Evolutionary conservation across 306 rosid species (phyloP).

Genomic region (Delonix regia): DNA sequence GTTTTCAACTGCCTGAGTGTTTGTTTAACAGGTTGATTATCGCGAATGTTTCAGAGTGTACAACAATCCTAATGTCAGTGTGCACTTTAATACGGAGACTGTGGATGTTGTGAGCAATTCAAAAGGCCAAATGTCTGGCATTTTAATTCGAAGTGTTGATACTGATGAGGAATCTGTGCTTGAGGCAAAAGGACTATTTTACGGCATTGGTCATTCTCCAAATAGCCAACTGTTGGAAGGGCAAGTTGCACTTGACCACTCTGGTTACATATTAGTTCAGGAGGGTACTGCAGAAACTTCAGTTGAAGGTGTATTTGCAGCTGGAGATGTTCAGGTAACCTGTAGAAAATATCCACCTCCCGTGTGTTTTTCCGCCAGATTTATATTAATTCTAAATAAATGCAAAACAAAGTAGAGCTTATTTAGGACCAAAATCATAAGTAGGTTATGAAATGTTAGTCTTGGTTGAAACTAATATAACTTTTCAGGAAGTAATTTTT

Average conservation of each 20-base stretch:
- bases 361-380: not conserved
- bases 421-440: not conserved
- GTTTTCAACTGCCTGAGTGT: conserved; percentile 96
- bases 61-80: conserved; percentile 86
- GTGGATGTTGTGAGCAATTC: conserved; percentile 86
- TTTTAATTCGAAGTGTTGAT: conserved; percentile 69
- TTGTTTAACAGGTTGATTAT: conserved; percentile 99
- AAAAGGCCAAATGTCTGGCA: conserved; percentile 93
- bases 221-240: conserved; percentile 83
- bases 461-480: conserved; percentile 15
- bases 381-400: not conserved
- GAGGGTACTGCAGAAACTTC: conserved; percentile 83
- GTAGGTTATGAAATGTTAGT: not conserved
- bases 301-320: conserved; percentile 89
- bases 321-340: conserved; percentile 96
- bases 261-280: conserved; percentile 75
- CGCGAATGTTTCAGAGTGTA: conserved; percentile 99
- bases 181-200: conserved; percentile 89
- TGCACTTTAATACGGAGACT: conserved; percentile 92
- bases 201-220: conserved; percentile 94
- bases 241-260: conserved; percentile 76
- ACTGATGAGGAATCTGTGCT: conserved; percentile 74
- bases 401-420: not conserved
- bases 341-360: not conserved
- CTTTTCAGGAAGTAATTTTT: conserved; percentile 18